Conservation (phyloP, 2,329 filamentous ascomycete species). For the Triangularia verruculosa region DNA sequence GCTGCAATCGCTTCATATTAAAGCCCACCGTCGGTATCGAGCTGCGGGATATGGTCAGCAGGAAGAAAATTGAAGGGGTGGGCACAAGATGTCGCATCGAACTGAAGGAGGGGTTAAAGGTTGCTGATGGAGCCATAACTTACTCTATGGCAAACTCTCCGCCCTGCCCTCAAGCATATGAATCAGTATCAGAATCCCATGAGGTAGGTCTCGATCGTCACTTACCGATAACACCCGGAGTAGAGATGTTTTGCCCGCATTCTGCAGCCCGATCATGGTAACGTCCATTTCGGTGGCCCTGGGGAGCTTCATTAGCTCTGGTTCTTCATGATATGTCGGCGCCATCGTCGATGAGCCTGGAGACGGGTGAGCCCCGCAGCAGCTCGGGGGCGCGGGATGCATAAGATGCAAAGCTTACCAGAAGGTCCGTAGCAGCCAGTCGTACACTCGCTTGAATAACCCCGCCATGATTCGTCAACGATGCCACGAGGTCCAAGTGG, state of each 20-base stretch:
- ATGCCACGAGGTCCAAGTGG: constrained; percentile 1
- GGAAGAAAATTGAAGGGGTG: constrained; percentile 16
- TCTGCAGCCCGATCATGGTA: constrained; percentile 97
- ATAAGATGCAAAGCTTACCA: constrained; percentile 62
- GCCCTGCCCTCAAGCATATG: constrained; percentile 59
- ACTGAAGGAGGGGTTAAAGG: neutral
- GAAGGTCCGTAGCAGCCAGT: constrained; percentile 96
- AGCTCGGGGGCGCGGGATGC: constrained; percentile 20
- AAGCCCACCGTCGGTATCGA: constrained; percentile 98
- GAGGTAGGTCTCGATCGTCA: constrained; percentile 3
- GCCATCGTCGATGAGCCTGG: constrained; percentile 24
- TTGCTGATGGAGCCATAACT: constrained; percentile 40
- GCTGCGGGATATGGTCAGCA: constrained; percentile 54
- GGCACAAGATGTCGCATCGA: constrained; percentile 25
- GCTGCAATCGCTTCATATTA: constrained; percentile 98
- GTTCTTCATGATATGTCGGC: neutral
- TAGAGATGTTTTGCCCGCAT: constrained; percentile 95
- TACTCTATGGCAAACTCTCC: constrained; percentile 99
- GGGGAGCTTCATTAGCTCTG: constrained; percentile 22
- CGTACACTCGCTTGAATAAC: constrained; percentile 91
- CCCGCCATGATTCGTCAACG: constrained; percentile 67
- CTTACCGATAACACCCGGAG: constrained; percentile 92
- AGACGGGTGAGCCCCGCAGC: constrained; percentile 30
- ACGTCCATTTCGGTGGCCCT: constrained; percentile 99
- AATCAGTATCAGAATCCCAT: constrained; percentile 15